Evolutionary conservation across 2,329 filamentous ascomycete genomes (phyloP).

Genomic region (Phialophora expanda): DNA sequence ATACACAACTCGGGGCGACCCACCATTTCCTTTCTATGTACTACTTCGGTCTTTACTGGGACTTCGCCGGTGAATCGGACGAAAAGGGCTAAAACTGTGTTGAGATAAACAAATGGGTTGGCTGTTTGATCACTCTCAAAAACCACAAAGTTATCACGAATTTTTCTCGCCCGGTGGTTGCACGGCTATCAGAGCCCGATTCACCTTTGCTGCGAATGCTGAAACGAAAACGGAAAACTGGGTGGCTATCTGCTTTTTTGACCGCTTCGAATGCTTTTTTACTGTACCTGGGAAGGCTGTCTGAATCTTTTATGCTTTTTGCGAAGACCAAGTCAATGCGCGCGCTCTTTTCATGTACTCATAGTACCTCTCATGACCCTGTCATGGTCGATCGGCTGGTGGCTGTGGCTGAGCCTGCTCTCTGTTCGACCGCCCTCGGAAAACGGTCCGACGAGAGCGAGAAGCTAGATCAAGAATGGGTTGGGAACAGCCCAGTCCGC

Average conservation of each 20-base stretch:
- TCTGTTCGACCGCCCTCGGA: background rate
- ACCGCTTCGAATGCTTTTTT: background rate
- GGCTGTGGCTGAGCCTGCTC: background rate
- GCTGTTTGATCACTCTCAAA: constrained; percentile 38
- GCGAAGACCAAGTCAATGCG: constrained; percentile 9
- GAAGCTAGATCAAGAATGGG: background rate
- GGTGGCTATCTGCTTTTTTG: constrained; percentile 32
- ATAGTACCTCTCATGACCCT: constrained; percentile 21
- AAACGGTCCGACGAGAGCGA: background rate
- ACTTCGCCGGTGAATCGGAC: constrained; percentile 28
- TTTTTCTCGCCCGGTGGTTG: constrained; percentile 21
- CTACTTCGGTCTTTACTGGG: constrained; percentile 34
- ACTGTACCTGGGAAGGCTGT: constrained; percentile 33
- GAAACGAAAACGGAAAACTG: constrained; percentile 33
- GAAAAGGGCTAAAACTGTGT: constrained; percentile 29
- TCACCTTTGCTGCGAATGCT: constrained; percentile 27
- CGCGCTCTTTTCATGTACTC: constrained; percentile 21
- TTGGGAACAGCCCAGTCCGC: background rate
- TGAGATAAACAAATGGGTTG: constrained; percentile 34
- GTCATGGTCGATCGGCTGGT: background rate
- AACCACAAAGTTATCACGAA: constrained; percentile 22
- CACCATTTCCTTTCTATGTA: constrained; percentile 36
- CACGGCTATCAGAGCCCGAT: constrained; percentile 35
- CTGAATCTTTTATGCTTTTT: constrained; percentile 20
- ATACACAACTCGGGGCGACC: constrained; percentile 40